Conservation (phyloP, 139 green algal species). For the Picochlorum sp. region DNA sequence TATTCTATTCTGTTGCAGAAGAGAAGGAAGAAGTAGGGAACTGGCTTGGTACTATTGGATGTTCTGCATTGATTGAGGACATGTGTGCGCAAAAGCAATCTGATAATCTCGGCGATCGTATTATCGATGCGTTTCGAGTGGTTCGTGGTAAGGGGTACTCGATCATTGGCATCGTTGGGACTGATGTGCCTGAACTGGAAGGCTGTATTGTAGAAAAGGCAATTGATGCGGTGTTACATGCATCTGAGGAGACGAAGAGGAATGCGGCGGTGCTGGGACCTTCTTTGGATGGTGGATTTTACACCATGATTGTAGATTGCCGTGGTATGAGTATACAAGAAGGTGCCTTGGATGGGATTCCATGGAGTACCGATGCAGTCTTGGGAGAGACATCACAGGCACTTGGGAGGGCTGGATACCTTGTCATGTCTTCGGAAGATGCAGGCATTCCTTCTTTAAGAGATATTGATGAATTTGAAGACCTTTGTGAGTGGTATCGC, state of each 20-base stretch:
- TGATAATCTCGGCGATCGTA: constrained; percentile 41
- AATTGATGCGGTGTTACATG: constrained; percentile 3
- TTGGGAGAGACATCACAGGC: constrained; percentile 19
- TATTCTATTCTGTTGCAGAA: constrained; percentile 37
- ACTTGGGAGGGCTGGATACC: constrained; percentile 23
- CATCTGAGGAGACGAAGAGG: constrained; percentile 19
- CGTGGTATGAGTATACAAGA: neutral
- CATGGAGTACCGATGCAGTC: constrained; percentile 44
- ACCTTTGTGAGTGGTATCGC: constrained; percentile 34
- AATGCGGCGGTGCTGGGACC: constrained; percentile 42
- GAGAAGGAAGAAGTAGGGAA: constrained; percentile 22
- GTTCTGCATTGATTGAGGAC: neutral
- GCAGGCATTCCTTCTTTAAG: constrained; percentile 28
- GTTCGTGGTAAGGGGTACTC: constrained; percentile 5
- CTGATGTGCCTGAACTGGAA: constrained; percentile 55
- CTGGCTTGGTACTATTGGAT: constrained; percentile 2
- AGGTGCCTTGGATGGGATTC: constrained; percentile 33
- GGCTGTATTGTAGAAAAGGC: constrained; percentile 14
- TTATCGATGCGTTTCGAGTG: constrained; percentile 37
- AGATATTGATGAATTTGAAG: constrained; percentile 45
- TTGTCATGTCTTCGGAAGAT: constrained; percentile 3
- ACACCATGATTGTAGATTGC: constrained; percentile 28
- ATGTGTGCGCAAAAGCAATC: constrained; percentile 30
- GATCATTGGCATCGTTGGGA: constrained; percentile 47
- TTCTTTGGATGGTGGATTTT: constrained; percentile 59